Evolutionary conservation across 257 asterid species (phyloP), one percentile per base, ranked within the genome.

Genomic region (Solanum clarkiae): DNA sequence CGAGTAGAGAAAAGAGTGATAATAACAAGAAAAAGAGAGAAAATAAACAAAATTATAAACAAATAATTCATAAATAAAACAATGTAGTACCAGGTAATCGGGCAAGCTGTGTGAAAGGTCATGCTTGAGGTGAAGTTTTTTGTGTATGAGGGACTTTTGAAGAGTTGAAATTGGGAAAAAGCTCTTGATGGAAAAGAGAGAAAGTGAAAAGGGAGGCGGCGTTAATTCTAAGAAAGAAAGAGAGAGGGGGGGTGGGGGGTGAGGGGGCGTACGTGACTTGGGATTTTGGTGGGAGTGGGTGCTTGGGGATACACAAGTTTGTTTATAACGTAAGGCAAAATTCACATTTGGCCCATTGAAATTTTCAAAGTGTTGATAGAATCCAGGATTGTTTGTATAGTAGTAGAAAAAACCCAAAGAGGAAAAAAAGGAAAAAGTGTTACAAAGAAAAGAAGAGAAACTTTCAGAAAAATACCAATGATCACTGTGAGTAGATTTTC

Each of bases 101-200:
- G 99, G 89, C 99, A 97, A 86, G 98, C 96, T 87, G 94, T 98
- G 86, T 97, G 99, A 92, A 97, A 97, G 93, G 99, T 98, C 99
- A 94, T 95, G 68, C 24, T 44, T 12, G 83, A 87, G 84, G 65
- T 47, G 22, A 75, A 75, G 89, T 83, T 86, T 86, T 81, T 80
- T 77, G 81, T 85, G 40, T 36, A 36, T 4, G 40, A 36, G 5
- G 40, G 40, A 36, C 4, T 36, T 36, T 36, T 3, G 40, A 36
- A 79, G 89, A 80, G 87, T 87, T 85, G 68, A 70, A 72, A 75
- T 85, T 84, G 75, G 66, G 65, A 56, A 63, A 36, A 63, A 79
- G 45, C 69, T 4, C 40, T 36, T 36, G 40, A 4, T 36, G 40
- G 40, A 36, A 29, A 29, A 36, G 40, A 36, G 40, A 36, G 40